phyloP scores from a whole-genome alignment of 257 asterid genomes.

The Plectranthus barbatus region DNA sequence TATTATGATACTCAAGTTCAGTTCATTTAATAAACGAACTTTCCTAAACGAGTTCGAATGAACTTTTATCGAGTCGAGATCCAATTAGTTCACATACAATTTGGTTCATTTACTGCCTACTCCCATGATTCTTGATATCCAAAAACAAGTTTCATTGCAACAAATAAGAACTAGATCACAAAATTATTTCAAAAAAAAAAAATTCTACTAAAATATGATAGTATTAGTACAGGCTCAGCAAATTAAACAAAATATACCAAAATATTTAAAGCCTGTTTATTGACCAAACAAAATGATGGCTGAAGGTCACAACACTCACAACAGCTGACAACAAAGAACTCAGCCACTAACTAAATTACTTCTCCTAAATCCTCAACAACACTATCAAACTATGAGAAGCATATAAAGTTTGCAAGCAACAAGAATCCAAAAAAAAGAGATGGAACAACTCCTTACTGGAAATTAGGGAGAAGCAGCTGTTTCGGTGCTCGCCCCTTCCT shows the following conservation, averaged over 20 bases:
- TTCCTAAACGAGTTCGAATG: too few species aligned
- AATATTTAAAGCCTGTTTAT: conserved; percentile 9
- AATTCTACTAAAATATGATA: too few species aligned
- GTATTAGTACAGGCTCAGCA: too few species aligned
- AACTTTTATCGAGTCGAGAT: too few species aligned
- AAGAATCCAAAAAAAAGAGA: background rate
- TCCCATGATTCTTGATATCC: too few species aligned
- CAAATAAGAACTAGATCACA: too few species aligned
- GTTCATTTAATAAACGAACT: too few species aligned
- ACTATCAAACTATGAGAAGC: background rate
- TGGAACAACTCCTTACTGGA: background rate
- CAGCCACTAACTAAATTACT: background rate
- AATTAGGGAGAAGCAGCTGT: conserved; percentile 2
- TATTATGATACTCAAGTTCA: too few species aligned
- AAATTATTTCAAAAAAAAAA: too few species aligned
- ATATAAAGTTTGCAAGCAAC: background rate
- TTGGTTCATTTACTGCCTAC: too few species aligned
- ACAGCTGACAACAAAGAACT: conserved; percentile 12
- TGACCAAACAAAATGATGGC: conserved; percentile 10
- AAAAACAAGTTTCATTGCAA: too few species aligned
- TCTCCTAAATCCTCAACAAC: background rate
- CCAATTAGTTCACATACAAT: too few species aligned
- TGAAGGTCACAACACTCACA: conserved; percentile 15
- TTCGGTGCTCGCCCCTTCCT: conserved; percentile 33
- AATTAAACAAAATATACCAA: background rate